Evolutionary conservation across 1,139 yeast genomes (phyloP).

Genomic region (Scheffersomyces parashehatae): DNA sequence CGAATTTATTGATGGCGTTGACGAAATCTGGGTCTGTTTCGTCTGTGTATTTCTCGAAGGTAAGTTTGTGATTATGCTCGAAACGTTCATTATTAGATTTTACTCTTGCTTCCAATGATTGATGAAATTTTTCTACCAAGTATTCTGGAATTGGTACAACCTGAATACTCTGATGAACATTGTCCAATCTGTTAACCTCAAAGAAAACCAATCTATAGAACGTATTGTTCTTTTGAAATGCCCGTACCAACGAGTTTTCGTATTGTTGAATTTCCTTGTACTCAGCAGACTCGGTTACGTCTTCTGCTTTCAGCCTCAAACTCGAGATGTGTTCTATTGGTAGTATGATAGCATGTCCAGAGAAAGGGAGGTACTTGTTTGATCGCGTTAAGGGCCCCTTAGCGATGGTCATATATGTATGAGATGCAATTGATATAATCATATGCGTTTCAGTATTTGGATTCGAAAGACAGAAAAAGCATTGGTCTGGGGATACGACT

Average conservation of each 20-base stretch:
- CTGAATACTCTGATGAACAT: constrained; percentile 69
- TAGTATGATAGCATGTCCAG: constrained; percentile 84
- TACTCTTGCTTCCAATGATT: constrained; percentile 38
- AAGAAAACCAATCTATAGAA: constrained; percentile 53
- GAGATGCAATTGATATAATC: constrained; percentile 72
- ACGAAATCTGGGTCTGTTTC: constrained; percentile 21
- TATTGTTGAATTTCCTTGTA: constrained; percentile 35
- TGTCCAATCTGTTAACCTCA: constrained; percentile 57
- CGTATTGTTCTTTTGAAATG: constrained; percentile 39
- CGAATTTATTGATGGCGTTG: constrained; percentile 32
- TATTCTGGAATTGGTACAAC: constrained; percentile 57
- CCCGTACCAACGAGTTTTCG: constrained; percentile 44
- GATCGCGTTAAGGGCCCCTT: constrained; percentile 80
- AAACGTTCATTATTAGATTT: constrained; percentile 52
- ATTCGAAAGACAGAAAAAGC: constrained; percentile 85
- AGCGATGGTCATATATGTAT: constrained; percentile 72
- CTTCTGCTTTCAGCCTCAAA: constrained; percentile 17
- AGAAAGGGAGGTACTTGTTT: constrained; percentile 45
- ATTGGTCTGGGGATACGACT: constrained; percentile 53
- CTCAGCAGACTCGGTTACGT: constrained; percentile 18
- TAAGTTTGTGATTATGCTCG: constrained; percentile 41
- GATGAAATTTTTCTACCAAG: constrained; percentile 35
- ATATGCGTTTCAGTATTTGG: constrained; percentile 78
- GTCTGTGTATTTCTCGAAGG: constrained; percentile 36
- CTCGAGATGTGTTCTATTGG: constrained; percentile 77